Conservation (phyloP, 345 rosid genomes). For the Mercurialis annua region DNA sequence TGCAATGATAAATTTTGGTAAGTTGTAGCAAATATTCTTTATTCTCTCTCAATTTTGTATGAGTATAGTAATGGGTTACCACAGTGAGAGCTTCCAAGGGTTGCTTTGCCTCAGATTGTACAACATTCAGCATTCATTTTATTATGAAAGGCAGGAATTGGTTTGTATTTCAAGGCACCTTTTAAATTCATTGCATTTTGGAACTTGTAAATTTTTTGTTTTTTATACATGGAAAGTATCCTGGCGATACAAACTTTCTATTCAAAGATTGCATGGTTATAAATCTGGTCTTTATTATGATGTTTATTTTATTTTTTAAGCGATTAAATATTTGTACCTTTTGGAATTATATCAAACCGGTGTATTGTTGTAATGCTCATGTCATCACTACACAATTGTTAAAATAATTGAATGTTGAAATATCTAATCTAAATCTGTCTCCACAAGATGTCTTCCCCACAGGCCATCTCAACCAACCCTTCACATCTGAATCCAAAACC, state of each 20-base stretch:
- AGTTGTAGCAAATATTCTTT: conserved; percentile 15
- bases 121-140: conserved; percentile 16
- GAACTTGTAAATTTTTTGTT: no score
- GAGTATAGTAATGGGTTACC: conserved; percentile 5
- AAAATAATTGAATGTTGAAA: no score
- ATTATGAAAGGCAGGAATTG: conserved; percentile 12
- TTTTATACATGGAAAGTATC: no score
- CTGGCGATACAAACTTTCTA: no score
- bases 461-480: conserved; percentile 74
- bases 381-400: no score
- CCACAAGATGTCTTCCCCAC: conserved; percentile 37
- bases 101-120: conserved; percentile 15
- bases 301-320: no score
- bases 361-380: no score
- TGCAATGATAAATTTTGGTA: conserved; percentile 22
- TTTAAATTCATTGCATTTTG: no score
- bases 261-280: no score
- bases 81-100: neutral
- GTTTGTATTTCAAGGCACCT: neutral
- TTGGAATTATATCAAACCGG: no score
- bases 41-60: conserved; percentile 10
- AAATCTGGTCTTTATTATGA: no score
- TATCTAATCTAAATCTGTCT: conserved; percentile 46
- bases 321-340: no score
- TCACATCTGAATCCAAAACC: conserved; percentile 49